These are phyloP conservation scores for Xylaria sp. DNA, from an alignment of 2,329 filamentous ascomycete species.

Conservation along the genomic window DNA sequence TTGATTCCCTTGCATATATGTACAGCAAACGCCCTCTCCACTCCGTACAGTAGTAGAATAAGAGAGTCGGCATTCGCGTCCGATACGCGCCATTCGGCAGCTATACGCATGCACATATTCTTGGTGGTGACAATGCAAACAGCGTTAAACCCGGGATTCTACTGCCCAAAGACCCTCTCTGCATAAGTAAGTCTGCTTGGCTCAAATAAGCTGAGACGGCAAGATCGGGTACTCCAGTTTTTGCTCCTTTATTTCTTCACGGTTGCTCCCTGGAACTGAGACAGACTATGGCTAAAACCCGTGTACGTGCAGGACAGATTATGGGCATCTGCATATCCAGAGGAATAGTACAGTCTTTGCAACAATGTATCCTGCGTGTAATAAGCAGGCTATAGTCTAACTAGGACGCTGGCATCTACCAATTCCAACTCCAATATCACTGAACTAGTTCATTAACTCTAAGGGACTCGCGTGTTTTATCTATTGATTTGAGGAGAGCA, in stretches of 20 bases:
- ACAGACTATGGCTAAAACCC: neutral
- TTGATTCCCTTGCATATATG: neutral
- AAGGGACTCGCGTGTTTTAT: neutral
- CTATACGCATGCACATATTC: neutral
- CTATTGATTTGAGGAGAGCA: neutral
- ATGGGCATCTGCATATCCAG: too few species aligned
- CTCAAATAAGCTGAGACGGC: too few species aligned
- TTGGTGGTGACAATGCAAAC: neutral
- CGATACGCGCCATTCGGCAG: too few species aligned
- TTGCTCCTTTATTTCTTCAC: neutral
- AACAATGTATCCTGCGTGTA: neutral
- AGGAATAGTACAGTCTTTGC: neutral
- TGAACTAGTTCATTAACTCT: too few species aligned
- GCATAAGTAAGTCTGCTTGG: neutral
- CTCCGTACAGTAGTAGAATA: neutral
- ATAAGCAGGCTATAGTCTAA: neutral
- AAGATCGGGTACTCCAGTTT: neutral
- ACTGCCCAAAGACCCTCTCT: too few species aligned
- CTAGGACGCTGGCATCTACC: constrained; percentile 5
- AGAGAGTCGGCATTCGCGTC: neutral
- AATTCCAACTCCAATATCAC: neutral
- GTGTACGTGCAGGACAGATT: neutral
- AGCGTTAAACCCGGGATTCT: neutral
- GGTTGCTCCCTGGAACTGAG: neutral
- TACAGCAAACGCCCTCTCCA: neutral